Evolutionary conservation across 306 rosid species (phyloP), one percentile per base, ranked within the genome.

Genomic region (Citrullus mucosospermus): DNA sequence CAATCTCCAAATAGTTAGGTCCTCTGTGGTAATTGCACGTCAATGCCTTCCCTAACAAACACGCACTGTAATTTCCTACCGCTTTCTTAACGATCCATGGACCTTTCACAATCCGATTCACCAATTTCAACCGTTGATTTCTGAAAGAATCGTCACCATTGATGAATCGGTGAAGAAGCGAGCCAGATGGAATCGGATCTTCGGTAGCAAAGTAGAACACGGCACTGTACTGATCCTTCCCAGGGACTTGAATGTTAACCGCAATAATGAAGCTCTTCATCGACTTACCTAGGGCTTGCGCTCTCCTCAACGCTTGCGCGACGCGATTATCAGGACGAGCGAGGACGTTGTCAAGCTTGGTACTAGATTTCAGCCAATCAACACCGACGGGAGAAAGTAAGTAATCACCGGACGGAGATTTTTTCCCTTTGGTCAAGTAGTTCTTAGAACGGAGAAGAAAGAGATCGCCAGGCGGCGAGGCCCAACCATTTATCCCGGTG

Each of bases 21-120:
- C 96, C 98, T 53, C 91, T 84, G 17, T 93, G 93, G 81, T 89
- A 93, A 83, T 90, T 87, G 78, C 98, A 93, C 77, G 94, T 92
- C 81, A 93, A 82, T 54, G 97, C 98, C 66, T 89, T 93, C 16
- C 98, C 98, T 51, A 93, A 54, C 58, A 93, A 55, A 41, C 98
- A 93, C 43, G 98, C 98, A 32, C 97, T 82, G 85, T 93, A 80
- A 76, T 81, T 93, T 71, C 98, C 98, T 58, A 89, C 94, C 79
- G 98, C 80, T 60, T 90, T 90, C 83, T 90, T 92, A 67, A 93
- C 91, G 44, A 93, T 90, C 98, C 98, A 93, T 56, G 98, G 97
- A 2, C 98, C 98, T 60, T 93, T 93, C 71, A 88, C 98, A 87
- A 93, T 93, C 83, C 96, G 90, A 85, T 90, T 93, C 86, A 93